Evolutionary conservation across 768 basidiomycete species (phyloP).

Genomic region (Leccinellum albellum): DNA sequence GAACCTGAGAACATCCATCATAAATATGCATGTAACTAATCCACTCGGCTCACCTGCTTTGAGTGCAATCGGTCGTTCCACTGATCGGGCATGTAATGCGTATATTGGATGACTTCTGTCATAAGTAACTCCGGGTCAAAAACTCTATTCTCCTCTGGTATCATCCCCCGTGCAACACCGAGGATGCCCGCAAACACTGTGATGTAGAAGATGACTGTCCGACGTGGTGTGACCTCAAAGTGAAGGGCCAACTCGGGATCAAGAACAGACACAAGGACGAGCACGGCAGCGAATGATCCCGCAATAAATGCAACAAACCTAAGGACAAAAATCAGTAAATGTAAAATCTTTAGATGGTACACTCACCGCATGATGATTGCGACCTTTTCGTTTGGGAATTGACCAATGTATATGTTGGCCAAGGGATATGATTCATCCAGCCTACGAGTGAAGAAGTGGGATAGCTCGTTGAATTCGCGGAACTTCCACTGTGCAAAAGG

Average conservation of each 20-base stretch:
- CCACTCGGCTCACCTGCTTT: slow-evolving; percentile 54
- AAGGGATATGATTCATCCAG: slow-evolving; percentile 85
- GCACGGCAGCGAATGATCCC: slow-evolving; percentile 94
- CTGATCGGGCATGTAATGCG: slow-evolving; percentile 92
- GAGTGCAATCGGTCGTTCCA: slow-evolving; percentile 91
- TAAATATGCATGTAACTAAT: neutral
- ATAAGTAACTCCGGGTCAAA: slow-evolving; percentile 93
- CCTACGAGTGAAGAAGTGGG: slow-evolving; percentile 84
- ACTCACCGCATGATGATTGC: slow-evolving; percentile 85
- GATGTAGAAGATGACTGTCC: slow-evolving; percentile 92
- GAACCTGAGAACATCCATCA: slow-evolving; percentile 51
- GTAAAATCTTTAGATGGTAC: neutral
- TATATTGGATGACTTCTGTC: slow-evolving; percentile 88
- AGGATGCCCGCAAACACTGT: slow-evolving; percentile 84
- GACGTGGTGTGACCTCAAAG: slow-evolving; percentile 91
- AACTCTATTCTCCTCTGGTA: slow-evolving; percentile 89
- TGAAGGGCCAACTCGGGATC: slow-evolving; percentile 92
- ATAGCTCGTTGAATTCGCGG: slow-evolving; percentile 96
- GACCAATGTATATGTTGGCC: slow-evolving; percentile 94
- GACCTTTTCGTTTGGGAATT: slow-evolving; percentile 94
- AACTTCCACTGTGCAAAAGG: slow-evolving; percentile 98
- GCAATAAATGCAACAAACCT: slow-evolving; percentile 96
- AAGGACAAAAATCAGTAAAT: slow-evolving; percentile 1
- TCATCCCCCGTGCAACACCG: slow-evolving; percentile 90
- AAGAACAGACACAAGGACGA: slow-evolving; percentile 85